Conservation (phyloP, 208 protist genomes). For the Polymyxa betae region DNA sequence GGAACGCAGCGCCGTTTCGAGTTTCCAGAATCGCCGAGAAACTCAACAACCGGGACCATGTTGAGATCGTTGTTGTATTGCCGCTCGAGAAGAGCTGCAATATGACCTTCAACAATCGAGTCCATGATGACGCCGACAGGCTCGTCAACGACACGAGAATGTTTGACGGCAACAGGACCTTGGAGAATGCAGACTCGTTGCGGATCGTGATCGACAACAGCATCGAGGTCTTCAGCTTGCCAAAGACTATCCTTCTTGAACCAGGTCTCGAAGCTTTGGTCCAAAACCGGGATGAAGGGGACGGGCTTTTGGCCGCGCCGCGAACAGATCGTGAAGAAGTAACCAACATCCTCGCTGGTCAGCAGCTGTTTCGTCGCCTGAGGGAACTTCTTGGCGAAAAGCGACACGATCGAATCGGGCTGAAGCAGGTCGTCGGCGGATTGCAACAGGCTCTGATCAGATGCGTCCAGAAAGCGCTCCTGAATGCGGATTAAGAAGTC, state of each 20-base stretch:
- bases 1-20: background rate
- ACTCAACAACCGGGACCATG: background rate
- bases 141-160: slow-evolving; percentile 72
- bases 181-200: slow-evolving; percentile 76
- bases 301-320: slow-evolving; percentile 73
- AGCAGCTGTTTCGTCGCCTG: slow-evolving; percentile 65
- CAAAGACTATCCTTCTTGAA: slow-evolving; percentile 82
- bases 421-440: background rate
- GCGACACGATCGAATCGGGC: background rate
- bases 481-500: slow-evolving; percentile 74
- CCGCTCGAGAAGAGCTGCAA: background rate
- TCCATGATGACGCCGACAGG: slow-evolving; percentile 73
- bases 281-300: slow-evolving; percentile 75
- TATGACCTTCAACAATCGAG: background rate
- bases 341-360: slow-evolving; percentile 72
- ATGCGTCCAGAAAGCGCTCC: slow-evolving; percentile 68
- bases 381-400: slow-evolving; percentile 67
- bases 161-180: slow-evolving; percentile 73
- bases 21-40: background rate
- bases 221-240: slow-evolving; percentile 55
- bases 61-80: background rate
- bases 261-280: slow-evolving; percentile 73
- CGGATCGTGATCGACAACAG: slow-evolving; percentile 48
- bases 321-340: slow-evolving; percentile 75
- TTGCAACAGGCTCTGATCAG: background rate